phyloP scores from a whole-genome alignment of 768 basidiomycete species.

The Pholiota conissans region DNA sequence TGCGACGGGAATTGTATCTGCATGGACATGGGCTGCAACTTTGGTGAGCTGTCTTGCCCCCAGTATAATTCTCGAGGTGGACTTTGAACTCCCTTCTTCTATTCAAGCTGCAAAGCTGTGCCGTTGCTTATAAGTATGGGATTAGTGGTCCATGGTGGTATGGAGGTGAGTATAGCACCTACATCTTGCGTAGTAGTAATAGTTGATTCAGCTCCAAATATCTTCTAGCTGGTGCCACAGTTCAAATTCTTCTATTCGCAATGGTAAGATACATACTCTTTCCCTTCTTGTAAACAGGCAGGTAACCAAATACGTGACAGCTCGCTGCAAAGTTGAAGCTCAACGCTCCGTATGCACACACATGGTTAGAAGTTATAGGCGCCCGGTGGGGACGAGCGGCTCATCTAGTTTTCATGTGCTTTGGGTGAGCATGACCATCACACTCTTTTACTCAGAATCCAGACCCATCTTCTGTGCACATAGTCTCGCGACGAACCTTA shows the following conservation, averaged over 20 bases:
- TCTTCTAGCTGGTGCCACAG: constrained; percentile 65
- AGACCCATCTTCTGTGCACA: not conserved
- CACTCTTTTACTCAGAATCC: no score
- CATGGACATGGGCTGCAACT: constrained; percentile 88
- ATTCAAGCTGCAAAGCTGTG: constrained; percentile 70
- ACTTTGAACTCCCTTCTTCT: not conserved
- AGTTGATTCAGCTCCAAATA: no score
- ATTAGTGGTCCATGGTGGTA: constrained; percentile 92
- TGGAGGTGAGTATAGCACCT: constrained; percentile 51
- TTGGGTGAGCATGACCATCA: constrained; percentile 50
- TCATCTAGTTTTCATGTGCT: constrained; percentile 87
- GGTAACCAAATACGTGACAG: constrained; percentile 40
- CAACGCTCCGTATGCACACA: constrained; percentile 86
- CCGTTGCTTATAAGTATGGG: constrained; percentile 83
- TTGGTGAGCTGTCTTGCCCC: constrained; percentile 38
- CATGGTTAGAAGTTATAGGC: constrained; percentile 86
- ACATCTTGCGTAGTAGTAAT: no score
- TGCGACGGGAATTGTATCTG: constrained; percentile 88
- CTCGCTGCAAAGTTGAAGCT: constrained; percentile 90
- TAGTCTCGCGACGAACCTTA: constrained; percentile 83
- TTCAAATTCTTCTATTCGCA: constrained; percentile 90
- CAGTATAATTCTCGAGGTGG: not conserved
- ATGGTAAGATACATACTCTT: constrained; percentile 40
- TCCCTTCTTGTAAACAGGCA: no score
- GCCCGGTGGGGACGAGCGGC: constrained; percentile 78